Percentiles rank a stretch among this genome's conserved stretches.
Conservation (phyloP, 208 protist genomes). For the Wallacemonas collosoma region DNA sequence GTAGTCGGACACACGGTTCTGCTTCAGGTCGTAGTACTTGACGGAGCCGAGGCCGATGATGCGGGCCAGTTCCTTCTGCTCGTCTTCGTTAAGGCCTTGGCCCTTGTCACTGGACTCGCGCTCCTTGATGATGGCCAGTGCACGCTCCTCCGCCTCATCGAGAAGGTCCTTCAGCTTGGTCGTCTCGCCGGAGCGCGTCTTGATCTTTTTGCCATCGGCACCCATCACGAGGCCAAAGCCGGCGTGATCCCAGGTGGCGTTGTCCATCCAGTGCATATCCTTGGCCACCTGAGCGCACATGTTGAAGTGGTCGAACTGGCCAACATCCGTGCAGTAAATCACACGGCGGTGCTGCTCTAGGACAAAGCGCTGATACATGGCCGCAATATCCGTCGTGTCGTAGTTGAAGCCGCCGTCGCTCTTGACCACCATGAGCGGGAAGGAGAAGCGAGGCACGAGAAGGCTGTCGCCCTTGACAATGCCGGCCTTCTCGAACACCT, state of each 20-base stretch:
- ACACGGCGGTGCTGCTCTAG: conserved; percentile 88
- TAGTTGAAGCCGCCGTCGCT: conserved; percentile 96
- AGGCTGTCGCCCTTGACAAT: conserved; percentile 60
- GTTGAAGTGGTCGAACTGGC: conserved; percentile 95
- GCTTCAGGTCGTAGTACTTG: conserved; percentile 98
- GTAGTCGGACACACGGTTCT: conserved; percentile 94
- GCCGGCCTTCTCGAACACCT: conserved; percentile 73
- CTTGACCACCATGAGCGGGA: conserved; percentile 95
- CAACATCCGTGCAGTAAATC: conserved; percentile 96
- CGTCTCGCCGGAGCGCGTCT: conserved; percentile 95
- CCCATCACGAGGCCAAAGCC: conserved; percentile 94
- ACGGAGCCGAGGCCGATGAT: conserved; percentile 95
- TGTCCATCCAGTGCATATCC: conserved; percentile 89
- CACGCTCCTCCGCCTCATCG: conserved; percentile 93
- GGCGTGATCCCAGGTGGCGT: conserved; percentile 90
- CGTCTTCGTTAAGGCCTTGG: conserved; percentile 83
- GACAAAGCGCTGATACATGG: conserved; percentile 92
- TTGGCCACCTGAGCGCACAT: conserved; percentile 88
- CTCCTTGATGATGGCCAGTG: conserved; percentile 80
- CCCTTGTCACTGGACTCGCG: conserved; percentile 75
- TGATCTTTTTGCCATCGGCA: conserved; percentile 95
- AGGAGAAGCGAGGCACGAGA: conserved; percentile 86
- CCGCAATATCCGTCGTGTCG: conserved; percentile 94
- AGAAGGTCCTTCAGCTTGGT: conserved; percentile 96
- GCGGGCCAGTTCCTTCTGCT: conserved; percentile 81